Evolutionary conservation across 352 stramenopile genomes (phyloP).

Genomic region (Blastocystis sp.): DNA sequence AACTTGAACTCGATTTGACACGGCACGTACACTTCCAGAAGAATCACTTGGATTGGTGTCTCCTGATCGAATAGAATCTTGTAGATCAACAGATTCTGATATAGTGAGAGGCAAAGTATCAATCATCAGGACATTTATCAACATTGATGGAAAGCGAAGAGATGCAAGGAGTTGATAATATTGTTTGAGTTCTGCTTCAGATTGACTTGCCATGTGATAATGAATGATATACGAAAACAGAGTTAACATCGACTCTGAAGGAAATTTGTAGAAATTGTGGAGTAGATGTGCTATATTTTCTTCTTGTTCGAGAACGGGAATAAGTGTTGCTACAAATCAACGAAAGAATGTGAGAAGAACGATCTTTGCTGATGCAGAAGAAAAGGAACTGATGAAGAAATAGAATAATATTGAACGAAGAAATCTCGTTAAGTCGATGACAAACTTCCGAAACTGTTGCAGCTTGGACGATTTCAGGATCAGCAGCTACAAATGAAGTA

Average conservation of each 20-base stretch:
- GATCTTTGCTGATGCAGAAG: neutral
- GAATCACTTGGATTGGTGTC: neutral
- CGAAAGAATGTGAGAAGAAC: neutral
- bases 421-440: neutral
- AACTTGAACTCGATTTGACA: neutral
- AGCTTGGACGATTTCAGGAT: slow-evolving; percentile 10
- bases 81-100: neutral
- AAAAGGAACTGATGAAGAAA: slow-evolving; percentile 60
- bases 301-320: neutral
- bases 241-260: neutral
- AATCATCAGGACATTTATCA: neutral
- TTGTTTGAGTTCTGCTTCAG: neutral
- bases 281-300: neutral
- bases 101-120: too few species aligned
- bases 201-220: neutral
- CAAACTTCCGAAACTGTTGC: slow-evolving; percentile 10
- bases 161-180: neutral
- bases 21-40: neutral
- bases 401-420: slow-evolving; percentile 17
- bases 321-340: neutral
- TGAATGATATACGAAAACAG: neutral
- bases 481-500: neutral
- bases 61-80: neutral
- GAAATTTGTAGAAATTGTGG: slow-evolving; percentile 12
- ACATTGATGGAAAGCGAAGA: slow-evolving; percentile 4